Base-by-base conservation (phyloP, 306 rosid species). In the Sophora flavescens region DNA sequence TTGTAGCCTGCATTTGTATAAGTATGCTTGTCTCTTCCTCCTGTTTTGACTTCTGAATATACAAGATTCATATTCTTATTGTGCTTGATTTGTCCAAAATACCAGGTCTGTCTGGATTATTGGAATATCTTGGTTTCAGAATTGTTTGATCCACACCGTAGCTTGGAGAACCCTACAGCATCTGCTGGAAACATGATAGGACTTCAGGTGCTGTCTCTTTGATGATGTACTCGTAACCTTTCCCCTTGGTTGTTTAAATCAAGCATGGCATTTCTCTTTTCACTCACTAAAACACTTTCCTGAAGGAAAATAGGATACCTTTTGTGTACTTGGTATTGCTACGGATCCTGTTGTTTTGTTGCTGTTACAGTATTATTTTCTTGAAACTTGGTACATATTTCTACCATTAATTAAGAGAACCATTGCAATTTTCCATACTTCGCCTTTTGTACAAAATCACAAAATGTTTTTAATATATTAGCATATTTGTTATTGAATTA, bases 71-170 rank as follows among this genome's bases (percentile, higher is more conserved):
- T 47, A 1, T 18, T 66, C 5, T 0, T 47, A 2, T 18, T 66
- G 17, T 50, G 50, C 74, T 78, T 70, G 42, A 10, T 14, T 70
- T 53, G 39, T 59, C 52, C 11, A 76, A 63, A 67, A 58, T 79
- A 56, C 67, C 81, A 92, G 93, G 97, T 90, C 6, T 93, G 96
- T 85, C 81, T 93, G 76, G 97, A 74, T 47, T 96, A 92, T 72
- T 96, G 99, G 99, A 96, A 96, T 84, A 75, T 91, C 53, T 88
- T 96, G 83, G 99, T 96, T 17, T 79, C 91, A 65, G 97, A 91
- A 74, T 85, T 84, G 78, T 84, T 81, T 84, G 88, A 81, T 52
- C 85, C 88, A 33, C 79, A 82, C 45, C 70, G 81, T 14, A 85
- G 77, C 75, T 50, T 82, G 77, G 86, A 85, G n/a, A 85, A 16